These are phyloP conservation scores for Brassica cretica DNA, from an alignment of 345 rosid species.

Conservation along the genomic window DNA sequence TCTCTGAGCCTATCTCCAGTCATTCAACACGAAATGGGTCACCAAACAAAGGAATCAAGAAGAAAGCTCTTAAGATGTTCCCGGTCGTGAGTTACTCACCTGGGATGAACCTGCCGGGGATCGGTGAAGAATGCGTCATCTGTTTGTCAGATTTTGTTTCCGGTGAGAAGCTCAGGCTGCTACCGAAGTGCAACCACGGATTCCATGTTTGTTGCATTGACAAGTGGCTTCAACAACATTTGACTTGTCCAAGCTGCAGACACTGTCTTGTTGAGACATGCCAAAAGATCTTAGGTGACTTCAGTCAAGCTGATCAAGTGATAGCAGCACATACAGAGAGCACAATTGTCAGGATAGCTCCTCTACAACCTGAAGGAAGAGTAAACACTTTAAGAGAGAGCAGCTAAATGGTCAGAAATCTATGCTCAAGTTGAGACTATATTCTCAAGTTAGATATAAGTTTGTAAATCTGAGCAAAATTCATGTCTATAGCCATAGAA, in stretches of 20 bases:
- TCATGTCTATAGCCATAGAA: slow-evolving; percentile 12
- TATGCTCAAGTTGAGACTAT: not conserved
- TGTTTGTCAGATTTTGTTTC: slow-evolving; percentile 1
- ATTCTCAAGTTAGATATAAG: slow-evolving; percentile 3
- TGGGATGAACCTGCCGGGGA: not conserved
- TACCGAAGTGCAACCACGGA: not conserved
- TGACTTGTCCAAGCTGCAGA: slow-evolving; percentile 1
- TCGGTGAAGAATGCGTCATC: not conserved
- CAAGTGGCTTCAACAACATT: not conserved
- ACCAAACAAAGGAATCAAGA: not conserved
- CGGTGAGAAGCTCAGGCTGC: not conserved
- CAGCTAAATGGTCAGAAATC: not conserved
- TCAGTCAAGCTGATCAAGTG: not conserved
- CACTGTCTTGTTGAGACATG: slow-evolving; percentile 1
- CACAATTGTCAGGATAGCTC: not conserved
- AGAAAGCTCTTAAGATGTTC: slow-evolving; percentile 1
- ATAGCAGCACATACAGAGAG: not conserved
- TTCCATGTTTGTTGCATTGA: not conserved
- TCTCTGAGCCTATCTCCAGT: not conserved
- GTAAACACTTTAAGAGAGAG: not conserved
- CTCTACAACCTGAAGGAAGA: not conserved
- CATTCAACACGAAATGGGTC: not conserved
- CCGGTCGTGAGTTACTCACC: slow-evolving; percentile 1
- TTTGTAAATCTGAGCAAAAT: slow-evolving; percentile 13
- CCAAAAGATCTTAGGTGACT: not conserved